Percentiles rank a stretch among this genome's conserved stretches.
Conservation (phyloP, 225 moss, liverwort and hornwort species). For the Climacium dendroides region DNA sequence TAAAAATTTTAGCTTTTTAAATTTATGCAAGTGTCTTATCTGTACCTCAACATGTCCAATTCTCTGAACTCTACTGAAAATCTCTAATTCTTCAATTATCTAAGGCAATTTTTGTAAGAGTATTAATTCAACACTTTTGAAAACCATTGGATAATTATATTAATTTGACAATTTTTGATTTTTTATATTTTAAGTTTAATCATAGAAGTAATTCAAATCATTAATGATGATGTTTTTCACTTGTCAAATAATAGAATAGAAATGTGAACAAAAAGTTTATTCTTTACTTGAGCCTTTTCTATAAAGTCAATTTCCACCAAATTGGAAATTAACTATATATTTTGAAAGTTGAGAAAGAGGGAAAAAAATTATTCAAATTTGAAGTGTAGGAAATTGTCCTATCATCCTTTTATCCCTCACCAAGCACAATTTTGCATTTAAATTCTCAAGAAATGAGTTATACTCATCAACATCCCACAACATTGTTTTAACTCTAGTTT, state of each 20-base stretch:
- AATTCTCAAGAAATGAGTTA: neutral
- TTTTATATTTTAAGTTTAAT: neutral
- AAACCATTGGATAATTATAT: no score
- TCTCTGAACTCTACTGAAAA: neutral
- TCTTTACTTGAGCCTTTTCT: accelerated
- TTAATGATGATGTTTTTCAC: neutral
- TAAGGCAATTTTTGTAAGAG: no score
- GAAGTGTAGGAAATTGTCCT: neutral
- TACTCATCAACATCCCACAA: neutral
- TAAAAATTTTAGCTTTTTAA: no score
- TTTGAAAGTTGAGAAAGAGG: neutral
- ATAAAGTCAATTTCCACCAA: neutral
- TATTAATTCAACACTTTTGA: neutral
- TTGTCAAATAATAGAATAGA: neutral
- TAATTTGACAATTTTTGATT: no score
- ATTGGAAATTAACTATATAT: neutral
- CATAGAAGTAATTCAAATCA: neutral
- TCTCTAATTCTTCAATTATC: no score
- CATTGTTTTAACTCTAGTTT: neutral
- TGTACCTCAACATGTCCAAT: neutral
- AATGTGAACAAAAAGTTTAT: neutral
- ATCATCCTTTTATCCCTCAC: neutral
- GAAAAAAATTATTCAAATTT: neutral
- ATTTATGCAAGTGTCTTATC: neutral
- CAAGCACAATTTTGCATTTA: neutral